Conservation (phyloP, 2,329 filamentous ascomycete species). For the Xylaria sp. region DNA sequence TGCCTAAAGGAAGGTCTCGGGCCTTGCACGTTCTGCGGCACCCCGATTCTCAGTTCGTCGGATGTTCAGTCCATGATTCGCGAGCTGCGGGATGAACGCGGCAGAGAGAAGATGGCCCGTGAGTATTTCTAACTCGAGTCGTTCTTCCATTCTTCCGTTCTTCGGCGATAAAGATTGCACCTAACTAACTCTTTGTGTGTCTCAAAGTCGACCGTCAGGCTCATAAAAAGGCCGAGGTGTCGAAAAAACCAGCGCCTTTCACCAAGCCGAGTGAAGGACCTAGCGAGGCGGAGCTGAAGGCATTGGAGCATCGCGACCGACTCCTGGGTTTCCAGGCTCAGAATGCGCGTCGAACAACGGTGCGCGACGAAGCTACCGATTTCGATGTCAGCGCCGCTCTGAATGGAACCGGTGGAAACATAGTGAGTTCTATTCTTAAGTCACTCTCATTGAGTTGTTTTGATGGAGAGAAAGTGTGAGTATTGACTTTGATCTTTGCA, state of each 20-base stretch:
- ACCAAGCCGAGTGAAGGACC: constrained; percentile 39
- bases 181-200: background rate
- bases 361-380: constrained; percentile 75
- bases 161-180: background rate
- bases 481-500: background rate
- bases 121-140: background rate
- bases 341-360: constrained; percentile 75
- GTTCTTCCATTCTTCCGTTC: background rate
- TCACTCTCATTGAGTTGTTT: background rate
- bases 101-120: constrained; percentile 72
- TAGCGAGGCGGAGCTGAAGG: constrained; percentile 59
- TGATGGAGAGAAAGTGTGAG: background rate
- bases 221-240: constrained; percentile 61
- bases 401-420: constrained; percentile 49
- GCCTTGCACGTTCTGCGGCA: constrained; percentile 85
- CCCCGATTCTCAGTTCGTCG: constrained; percentile 61
- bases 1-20: constrained; percentile 92
- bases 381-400: constrained; percentile 49
- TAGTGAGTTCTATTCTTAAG: constrained; percentile 35
- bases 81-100: constrained; percentile 77
- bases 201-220: constrained; percentile 60
- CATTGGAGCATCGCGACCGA: constrained; percentile 73
- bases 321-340: constrained; percentile 78
- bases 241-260: constrained; percentile 56
- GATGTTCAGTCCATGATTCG: constrained; percentile 84